These are phyloP conservation scores for Yamadazyma laniorum DNA, from an alignment of 805 yeast species.

Conservation along the genomic window DNA sequence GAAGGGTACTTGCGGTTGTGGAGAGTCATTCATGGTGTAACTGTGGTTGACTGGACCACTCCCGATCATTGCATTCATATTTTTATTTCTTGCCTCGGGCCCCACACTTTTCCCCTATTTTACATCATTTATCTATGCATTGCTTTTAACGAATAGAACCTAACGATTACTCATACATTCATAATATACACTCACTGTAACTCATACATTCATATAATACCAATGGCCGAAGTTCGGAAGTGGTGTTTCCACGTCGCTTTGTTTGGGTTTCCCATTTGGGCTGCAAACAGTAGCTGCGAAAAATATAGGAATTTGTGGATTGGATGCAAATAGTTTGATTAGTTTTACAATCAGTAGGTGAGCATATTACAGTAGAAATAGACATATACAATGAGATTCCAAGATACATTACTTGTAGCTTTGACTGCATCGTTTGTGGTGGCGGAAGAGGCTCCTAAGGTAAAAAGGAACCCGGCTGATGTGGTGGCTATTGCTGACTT, in stretches of 20 bases:
- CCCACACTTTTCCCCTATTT: no score
- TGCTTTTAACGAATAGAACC: not conserved
- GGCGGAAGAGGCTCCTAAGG: constrained; percentile 51
- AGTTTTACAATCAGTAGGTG: no score
- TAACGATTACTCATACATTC: not conserved
- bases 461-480: constrained; percentile 47
- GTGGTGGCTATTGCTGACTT: constrained; percentile 59
- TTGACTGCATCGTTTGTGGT: constrained; percentile 9
- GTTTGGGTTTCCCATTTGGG: not conserved
- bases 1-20: constrained; percentile 98
- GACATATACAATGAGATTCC: constrained; percentile 10
- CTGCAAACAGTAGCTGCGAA: constrained; percentile 3
- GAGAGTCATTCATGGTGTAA: constrained; percentile 95
- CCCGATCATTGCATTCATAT: no score
- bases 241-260: not conserved
- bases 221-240: not conserved
- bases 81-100: no score
- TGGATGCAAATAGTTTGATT: no score
- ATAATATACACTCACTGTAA: not conserved
- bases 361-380: no score
- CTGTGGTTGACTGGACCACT: no score
- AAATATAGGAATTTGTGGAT: not conserved
- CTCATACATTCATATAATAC: not conserved
- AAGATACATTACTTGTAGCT: constrained; percentile 6
- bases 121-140: no score